A percentile compares a stretch with the other conserved stretches of the same genome.
Evolutionary conservation across 2,329 filamentous ascomycete species (phyloP).

Genomic region (Nemania abortiva): DNA sequence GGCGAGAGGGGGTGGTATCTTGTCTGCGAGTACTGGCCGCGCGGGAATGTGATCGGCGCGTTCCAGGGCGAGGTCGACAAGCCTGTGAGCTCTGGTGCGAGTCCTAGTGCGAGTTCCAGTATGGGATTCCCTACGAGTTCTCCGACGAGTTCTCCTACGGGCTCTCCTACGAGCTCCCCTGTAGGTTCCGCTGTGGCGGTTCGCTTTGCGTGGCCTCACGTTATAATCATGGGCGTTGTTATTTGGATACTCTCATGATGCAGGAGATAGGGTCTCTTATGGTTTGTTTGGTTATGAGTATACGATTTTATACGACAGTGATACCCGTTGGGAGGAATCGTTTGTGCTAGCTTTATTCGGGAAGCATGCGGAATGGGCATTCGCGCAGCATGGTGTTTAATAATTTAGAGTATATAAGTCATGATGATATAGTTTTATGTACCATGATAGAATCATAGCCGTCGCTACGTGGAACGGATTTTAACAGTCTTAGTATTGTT

Average conservation of each 20-base stretch:
- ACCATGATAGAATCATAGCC: neutral
- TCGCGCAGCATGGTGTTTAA: neutral
- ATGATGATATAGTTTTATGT: neutral
- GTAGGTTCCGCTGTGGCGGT: neutral
- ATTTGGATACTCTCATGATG: constrained; percentile 21
- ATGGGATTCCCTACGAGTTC: too few species aligned
- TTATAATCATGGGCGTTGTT: neutral
- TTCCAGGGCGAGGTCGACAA: constrained; percentile 61
- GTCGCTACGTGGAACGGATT: neutral
- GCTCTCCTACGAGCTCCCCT: too few species aligned
- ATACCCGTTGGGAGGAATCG: neutral
- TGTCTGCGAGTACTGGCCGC: constrained; percentile 77
- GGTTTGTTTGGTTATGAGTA: neutral
- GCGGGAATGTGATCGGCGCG: constrained; percentile 70
- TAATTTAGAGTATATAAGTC: neutral
- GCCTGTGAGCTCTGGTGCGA: constrained; percentile 21
- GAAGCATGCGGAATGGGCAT: neutral
- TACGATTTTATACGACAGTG: constrained; percentile 14
- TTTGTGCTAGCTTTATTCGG: neutral
- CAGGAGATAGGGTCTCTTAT: neutral
- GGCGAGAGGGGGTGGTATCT: constrained; percentile 66
- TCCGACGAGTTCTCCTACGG: too few species aligned
- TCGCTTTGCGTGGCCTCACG: constrained; percentile 11
- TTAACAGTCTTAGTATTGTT: neutral
- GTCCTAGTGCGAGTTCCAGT: too few species aligned